These are phyloP conservation scores for Melastoma malabathricum DNA, from an alignment of 345 rosid genomes.

Conservation along the genomic window DNA sequence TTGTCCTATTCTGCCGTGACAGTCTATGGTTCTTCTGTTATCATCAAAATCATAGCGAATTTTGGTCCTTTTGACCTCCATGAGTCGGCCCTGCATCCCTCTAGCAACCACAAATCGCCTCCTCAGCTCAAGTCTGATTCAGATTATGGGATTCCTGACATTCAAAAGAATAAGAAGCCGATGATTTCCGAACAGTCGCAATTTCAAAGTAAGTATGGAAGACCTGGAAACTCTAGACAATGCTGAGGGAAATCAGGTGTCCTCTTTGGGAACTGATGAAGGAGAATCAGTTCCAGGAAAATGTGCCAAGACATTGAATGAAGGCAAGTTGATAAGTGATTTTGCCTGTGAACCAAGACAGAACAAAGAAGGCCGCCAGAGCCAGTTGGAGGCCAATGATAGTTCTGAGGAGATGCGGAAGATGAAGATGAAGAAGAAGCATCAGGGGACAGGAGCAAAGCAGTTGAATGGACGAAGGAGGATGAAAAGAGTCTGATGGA, in stretches of 20 bases:
- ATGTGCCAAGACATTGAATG: constrained; percentile 16
- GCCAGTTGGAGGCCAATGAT: constrained; percentile 22
- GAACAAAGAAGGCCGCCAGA: no score
- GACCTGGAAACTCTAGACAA: background rate
- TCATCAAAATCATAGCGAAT: constrained; percentile 9
- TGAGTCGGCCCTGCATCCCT: background rate
- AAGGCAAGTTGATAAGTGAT: background rate
- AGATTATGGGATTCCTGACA: background rate
- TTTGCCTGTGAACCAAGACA: background rate
- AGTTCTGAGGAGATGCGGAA: constrained; percentile 24
- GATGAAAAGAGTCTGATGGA: constrained; percentile 83
- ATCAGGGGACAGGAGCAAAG: constrained; percentile 21
- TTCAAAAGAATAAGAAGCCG: constrained; percentile 9
- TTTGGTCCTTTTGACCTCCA: constrained; percentile 1
- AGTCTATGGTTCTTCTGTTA: constrained; percentile 21
- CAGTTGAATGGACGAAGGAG: constrained; percentile 62
- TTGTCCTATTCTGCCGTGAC: constrained; percentile 39
- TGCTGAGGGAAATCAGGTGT: background rate
- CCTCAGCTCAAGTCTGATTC: constrained; percentile 7
- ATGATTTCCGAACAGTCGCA: constrained; percentile 27
- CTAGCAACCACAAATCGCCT: constrained; percentile 7
- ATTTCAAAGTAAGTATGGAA: constrained; percentile 19
- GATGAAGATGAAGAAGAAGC: constrained; percentile 24
- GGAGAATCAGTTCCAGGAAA: background rate
- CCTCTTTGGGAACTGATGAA: background rate